Conservation (phyloP, 1,284 basidiomycete genomes). For the Rhodotorula sp. region DNA sequence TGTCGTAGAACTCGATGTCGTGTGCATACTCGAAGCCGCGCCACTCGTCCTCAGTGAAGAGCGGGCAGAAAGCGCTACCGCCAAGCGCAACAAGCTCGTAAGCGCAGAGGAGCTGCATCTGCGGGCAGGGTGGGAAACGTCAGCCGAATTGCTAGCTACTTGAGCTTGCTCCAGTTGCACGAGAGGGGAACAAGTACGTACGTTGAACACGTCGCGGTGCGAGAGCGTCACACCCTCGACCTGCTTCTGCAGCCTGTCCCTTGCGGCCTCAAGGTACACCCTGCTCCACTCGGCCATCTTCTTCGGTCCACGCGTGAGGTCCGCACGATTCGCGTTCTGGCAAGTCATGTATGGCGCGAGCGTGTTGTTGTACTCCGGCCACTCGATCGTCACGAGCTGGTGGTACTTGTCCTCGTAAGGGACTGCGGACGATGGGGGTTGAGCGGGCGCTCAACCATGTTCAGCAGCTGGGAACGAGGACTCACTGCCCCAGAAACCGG, state of each 20-base stretch:
- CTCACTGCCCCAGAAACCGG: conserved; percentile 45
- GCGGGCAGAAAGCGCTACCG: conserved; percentile 56
- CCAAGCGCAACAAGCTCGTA: conserved; percentile 62
- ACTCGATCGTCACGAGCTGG: conserved; percentile 45
- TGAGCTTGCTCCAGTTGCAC: no score
- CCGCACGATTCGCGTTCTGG: conserved; percentile 21
- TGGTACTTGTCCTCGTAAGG: conserved; percentile 53
- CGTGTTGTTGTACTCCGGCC: conserved; percentile 53
- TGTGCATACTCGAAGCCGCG: conserved; percentile 62
- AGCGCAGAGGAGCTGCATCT: conserved; percentile 57
- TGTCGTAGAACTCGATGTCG: conserved; percentile 55
- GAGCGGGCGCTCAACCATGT: no score
- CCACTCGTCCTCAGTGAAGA: conserved; percentile 70
- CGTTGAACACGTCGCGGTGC: conserved; percentile 63
- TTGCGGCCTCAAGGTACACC: conserved; percentile 70
- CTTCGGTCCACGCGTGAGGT: conserved; percentile 10
- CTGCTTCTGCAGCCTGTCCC: conserved; percentile 61
- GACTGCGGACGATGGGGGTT: no score
- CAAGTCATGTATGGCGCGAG: conserved; percentile 51
- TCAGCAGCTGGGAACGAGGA: not conserved
- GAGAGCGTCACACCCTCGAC: conserved; percentile 66
- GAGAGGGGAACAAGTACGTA: not conserved
- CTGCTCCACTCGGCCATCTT: conserved; percentile 28
- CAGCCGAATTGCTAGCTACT: no score
- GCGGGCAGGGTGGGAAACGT: conserved; percentile 9